phyloP scores from a whole-genome alignment of 331 rosid species.

The Quercus lobata region DNA sequence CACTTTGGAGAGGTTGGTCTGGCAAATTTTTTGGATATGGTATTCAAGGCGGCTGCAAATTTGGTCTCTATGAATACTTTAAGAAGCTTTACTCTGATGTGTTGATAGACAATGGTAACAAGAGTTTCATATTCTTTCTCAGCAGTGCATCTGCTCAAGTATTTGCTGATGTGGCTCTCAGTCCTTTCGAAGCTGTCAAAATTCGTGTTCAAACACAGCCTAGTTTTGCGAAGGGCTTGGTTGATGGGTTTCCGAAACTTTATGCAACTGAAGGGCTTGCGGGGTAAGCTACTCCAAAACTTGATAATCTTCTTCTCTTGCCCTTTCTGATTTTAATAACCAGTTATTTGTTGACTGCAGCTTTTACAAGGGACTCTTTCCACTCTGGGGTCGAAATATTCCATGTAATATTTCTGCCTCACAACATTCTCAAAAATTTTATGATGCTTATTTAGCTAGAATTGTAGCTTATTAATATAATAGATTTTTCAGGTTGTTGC shows the following conservation, averaged over 20 bases:
- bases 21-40: conserved; percentile 67
- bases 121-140: conserved; percentile 50
- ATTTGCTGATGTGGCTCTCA: conserved; percentile 65
- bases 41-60: conserved; percentile 69
- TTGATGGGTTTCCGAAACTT: conserved; percentile 56
- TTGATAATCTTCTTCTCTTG: neutral
- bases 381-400: conserved; percentile 79
- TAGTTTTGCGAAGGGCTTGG: conserved; percentile 53
- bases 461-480: neutral
- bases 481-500: neutral
- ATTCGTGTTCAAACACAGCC: conserved; percentile 63
- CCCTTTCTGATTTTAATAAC: conserved; percentile 9
- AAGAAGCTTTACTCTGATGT: conserved; percentile 51
- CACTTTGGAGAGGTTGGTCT: conserved; percentile 87
- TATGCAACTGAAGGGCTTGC: conserved; percentile 51
- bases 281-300: conserved; percentile 27
- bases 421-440: neutral
- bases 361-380: conserved; percentile 57
- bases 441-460: neutral
- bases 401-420: conserved; percentile 52
- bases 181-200: conserved; percentile 79
- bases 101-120: conserved; percentile 28
- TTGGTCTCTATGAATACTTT: conserved; percentile 69
- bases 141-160: conserved; percentile 69
- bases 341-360: conserved; percentile 29